These are phyloP conservation scores for Ustilago hordei DNA, from an alignment of 1,284 basidiomycete species.

Conservation along the genomic window DNA sequence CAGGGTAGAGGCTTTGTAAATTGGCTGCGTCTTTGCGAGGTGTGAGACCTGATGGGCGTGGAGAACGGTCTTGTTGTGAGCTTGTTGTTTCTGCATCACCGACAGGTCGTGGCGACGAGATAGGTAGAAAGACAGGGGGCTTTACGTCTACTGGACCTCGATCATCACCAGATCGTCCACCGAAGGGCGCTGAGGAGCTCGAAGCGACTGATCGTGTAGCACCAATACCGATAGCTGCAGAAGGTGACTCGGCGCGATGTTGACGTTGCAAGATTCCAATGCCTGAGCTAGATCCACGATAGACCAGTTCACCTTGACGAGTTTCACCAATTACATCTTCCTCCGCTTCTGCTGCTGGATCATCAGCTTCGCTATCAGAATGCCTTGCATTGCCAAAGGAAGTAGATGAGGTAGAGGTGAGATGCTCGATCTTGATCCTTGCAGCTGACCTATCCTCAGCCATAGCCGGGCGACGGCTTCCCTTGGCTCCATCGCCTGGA, in stretches of 20 bases:
- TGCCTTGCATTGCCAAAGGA: slow-evolving; percentile 2
- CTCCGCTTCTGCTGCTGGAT: slow-evolving; percentile 34
- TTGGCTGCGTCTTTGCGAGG: slow-evolving; percentile 14
- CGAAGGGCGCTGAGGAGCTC: slow-evolving; percentile 32
- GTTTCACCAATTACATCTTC: slow-evolving; percentile 53
- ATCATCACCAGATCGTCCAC: slow-evolving; percentile 23
- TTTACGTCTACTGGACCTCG: slow-evolving; percentile 15
- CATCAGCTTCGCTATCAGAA: slow-evolving; percentile 26
- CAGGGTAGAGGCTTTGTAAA: slow-evolving; percentile 24
- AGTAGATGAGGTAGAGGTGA: slow-evolving; percentile 7
- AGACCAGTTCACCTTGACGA: slow-evolving; percentile 53
- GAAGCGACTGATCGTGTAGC: slow-evolving; percentile 28
- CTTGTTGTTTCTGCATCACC: slow-evolving; percentile 34
- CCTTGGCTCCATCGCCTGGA: not conserved
- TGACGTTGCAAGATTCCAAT: slow-evolving; percentile 59
- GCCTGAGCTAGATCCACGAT: slow-evolving; percentile 61
- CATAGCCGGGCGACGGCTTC: not conserved
- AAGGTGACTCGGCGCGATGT: slow-evolving; percentile 42
- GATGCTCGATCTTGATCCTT: slow-evolving; percentile 40
- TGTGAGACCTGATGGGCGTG: slow-evolving; percentile 10
- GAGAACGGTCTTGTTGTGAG: slow-evolving; percentile 44
- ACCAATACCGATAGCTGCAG: slow-evolving; percentile 6
- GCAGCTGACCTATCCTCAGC: not conserved
- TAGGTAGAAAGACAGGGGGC: slow-evolving; percentile 40
- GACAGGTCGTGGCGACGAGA: slow-evolving; percentile 32